Conservation (phyloP, 495 filamentous ascomycete genomes). For the Aspergillus sclerotiicarbonarius region DNA sequence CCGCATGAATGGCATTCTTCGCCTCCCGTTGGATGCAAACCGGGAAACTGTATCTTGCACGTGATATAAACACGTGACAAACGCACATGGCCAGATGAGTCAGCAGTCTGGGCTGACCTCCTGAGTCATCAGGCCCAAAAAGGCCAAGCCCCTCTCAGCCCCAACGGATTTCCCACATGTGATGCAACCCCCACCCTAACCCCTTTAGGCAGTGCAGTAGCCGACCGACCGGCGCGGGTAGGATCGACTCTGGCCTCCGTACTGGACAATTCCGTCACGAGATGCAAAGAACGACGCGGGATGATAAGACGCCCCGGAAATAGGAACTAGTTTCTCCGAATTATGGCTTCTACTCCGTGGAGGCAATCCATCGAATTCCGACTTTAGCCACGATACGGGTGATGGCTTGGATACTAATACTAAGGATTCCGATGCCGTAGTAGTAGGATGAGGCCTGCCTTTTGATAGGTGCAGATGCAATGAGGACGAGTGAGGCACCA, state of each 20-base stretch:
- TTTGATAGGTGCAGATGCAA: background rate
- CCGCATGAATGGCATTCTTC: background rate
- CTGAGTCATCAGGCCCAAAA: background rate
- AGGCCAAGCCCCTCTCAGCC: constrained; percentile 7
- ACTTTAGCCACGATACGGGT: background rate
- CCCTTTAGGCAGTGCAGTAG: constrained; percentile 20
- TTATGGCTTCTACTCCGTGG: background rate
- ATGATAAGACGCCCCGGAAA: constrained; percentile 2
- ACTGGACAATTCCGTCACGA: background rate
- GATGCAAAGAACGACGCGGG: constrained; percentile 2
- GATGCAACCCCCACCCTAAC: constrained; percentile 24
- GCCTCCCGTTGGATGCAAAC: background rate
- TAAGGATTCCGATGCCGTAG: background rate
- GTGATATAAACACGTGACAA: background rate
- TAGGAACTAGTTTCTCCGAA: background rate
- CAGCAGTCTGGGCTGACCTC: background rate
- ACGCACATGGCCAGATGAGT: background rate
- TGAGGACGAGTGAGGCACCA: background rate
- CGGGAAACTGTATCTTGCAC: background rate
- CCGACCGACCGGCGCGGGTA: constrained; percentile 8
- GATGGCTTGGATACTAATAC: background rate
- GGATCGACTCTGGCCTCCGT: background rate
- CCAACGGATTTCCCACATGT: constrained; percentile 11
- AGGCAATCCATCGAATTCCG: background rate
- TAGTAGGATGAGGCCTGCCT: background rate